Evolutionary conservation across 352 stramenopile genomes (phyloP), one percentile per base, ranked within the genome.

Genomic region (Globisporangium yorkense): DNA sequence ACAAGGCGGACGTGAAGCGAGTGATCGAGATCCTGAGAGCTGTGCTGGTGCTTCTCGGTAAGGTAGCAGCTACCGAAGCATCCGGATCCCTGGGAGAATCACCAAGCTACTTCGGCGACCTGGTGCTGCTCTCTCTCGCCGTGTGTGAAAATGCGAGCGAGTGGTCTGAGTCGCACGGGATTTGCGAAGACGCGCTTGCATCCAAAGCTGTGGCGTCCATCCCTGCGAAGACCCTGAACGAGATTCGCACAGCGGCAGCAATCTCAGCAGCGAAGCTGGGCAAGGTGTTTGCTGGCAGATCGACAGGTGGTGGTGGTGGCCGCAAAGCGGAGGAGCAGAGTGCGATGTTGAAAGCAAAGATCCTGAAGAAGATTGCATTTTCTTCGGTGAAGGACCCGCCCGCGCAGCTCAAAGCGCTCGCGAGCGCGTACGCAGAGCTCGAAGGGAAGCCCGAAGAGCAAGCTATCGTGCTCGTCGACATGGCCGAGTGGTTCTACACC

Each of bases 401-500:
- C 1, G 65, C 71, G 6, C 81, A 92, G 51, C 68, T 92, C 1
- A 84, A 85, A 50, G 65, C 72, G 5, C 54, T 92, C 0, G 68
- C 70, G 2, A 70, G 65, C 5, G 86, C 88, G 1, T 72, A 90
- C 33, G 68, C 78, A 15, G 70, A 80, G 40, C 61, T 97, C 3
- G 71, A 80, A 6, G 80, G 70, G 13, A 72, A 68, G 29, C 45
- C 68, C 16, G 86, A 96, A 61, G 73, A 89, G 49, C 77, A 88
- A 50, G 62, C 77, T 9, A 46, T 87, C 16, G 58, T 88, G 24
- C 58, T 95, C 18, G 57, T 96, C 0, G 87, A 96, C 44, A 79
- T 96, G 50, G 87, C 79, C 5, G 88, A 97, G 60, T 97, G 87
- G 87, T 57, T 96, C 24, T 79, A 82, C 54, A 82, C 84, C 1